Evolutionary conservation across 1,139 yeast genomes (phyloP).

Genomic region (Geotrichum bryndzae): DNA sequence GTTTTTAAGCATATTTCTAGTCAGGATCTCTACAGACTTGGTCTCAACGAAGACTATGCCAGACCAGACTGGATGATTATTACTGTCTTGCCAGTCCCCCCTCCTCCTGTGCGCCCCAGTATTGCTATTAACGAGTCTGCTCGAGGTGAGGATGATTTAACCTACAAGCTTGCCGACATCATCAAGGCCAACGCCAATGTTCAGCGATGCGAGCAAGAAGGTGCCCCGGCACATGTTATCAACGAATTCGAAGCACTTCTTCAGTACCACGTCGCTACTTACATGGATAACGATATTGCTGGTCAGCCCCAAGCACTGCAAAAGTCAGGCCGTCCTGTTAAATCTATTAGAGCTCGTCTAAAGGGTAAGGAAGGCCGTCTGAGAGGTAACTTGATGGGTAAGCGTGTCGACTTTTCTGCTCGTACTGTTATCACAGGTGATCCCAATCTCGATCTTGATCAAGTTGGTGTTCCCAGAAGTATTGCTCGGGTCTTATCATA

Average conservation of each 20-base stretch:
- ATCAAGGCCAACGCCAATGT: conserved; percentile 94
- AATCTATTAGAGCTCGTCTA: conserved; percentile 95
- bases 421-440: conserved; percentile 99
- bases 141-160: conserved; percentile 98
- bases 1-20: conserved; percentile 87
- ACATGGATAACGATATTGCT: conserved; percentile 99
- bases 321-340: conserved; percentile 97
- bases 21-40: conserved; percentile 74
- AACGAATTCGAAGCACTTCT: conserved; percentile 92
- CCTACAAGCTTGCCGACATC: conserved; percentile 94
- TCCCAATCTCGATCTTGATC: conserved; percentile 94
- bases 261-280: conserved; percentile 98
- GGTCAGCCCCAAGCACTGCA: conserved; percentile 99
- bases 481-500: conserved; percentile 93
- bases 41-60: conserved; percentile 92
- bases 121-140: conserved; percentile 98
- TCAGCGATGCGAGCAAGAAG: conserved; percentile 93
- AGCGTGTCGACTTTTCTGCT: conserved; percentile 98
- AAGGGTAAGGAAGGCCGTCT: conserved; percentile 99
- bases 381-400: conserved; percentile 98
- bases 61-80: conserved; percentile 98
- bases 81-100: conserved; percentile 98
- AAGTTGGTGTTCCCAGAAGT: conserved; percentile 96
- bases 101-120: conserved; percentile 98
- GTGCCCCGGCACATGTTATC: conserved; percentile 97